A percentile compares a stretch with the other conserved stretches of the same genome.
phyloP scores from a whole-genome alignment of 169 alveolate genomes.

The Haemoproteus tartakovskyi region DNA sequence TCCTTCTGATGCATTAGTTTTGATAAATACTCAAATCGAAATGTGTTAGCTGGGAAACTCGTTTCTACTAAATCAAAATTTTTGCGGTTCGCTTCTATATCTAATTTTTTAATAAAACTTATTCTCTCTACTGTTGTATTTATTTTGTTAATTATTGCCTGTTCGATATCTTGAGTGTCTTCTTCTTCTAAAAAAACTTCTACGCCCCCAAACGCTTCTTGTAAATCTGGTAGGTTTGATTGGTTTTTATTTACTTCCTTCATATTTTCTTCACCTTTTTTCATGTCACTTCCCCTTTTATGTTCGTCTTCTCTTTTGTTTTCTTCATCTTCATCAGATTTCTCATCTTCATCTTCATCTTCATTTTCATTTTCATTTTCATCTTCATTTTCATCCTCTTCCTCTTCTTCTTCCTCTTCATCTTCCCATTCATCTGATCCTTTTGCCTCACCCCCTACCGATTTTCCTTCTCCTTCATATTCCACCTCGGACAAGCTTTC shows the following conservation, averaged over 20 bases:
- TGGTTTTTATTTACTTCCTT: too few species aligned
- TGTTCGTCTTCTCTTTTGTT: not conserved
- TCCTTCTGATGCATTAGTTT: conserved; percentile 91
- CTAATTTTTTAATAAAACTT: conserved; percentile 70
- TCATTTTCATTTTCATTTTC: conserved; percentile 67
- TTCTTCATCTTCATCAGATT: conserved; percentile 6
- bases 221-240: too few species aligned
- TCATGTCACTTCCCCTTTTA: conserved; percentile 20
- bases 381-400: not conserved
- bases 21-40: conserved; percentile 90
- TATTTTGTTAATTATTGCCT: conserved; percentile 95
- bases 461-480: not conserved
- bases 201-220: conserved; percentile 71
- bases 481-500: conserved; percentile 19
- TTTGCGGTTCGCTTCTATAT: conserved; percentile 75
- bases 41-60: conserved; percentile 86
- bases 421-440: conserved; percentile 56
- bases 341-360: conserved; percentile 71
- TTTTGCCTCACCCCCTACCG: conserved; percentile 32
- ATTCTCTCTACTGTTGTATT: conserved; percentile 81
- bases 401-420: conserved; percentile 25
- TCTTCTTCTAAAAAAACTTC: conserved; percentile 93
- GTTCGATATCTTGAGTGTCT: conserved; percentile 97
- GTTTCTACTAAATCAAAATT: conserved; percentile 77
- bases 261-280: conserved; percentile 58